Base-by-base conservation (phyloP, 805 yeast species). In the Nakazawaea anatomiae region DNA sequence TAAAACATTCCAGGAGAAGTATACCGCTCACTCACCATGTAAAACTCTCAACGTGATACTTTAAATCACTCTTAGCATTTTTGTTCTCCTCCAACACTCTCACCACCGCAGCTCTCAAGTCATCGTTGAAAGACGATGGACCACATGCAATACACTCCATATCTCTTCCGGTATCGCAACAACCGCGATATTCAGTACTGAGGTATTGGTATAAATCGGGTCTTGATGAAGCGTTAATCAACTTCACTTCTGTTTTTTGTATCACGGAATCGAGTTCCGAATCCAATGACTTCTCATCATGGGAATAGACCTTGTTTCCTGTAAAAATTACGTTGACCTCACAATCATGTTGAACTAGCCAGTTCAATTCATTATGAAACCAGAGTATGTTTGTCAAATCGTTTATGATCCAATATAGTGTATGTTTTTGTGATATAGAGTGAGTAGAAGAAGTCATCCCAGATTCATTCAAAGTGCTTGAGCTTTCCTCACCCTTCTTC, bases 391-490 rank as follows among this genome's bases (percentile, higher is more conserved):
- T 45, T 12, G 28, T 25, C 40, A 54, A n/a, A 51, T 57, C 52
- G 30, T 56, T 57, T 27, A 59, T 52, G 7, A 55, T 28, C 64
- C 65, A 61, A 9, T 50, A 43, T n/a, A 60, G 42, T 39, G 54
- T 53, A 30, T 55, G 55, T 4, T 27, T 36, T 6, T 11, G 11
- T 6, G 18, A 32, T 9, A 32, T 11, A 9, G 35, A 11, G 35
- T 11, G 11, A 32, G 35, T 11, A 11, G 18, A 38, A 11, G 18
- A 38, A 11, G 40, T 11, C 14, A 12, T 10, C 10, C 18, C 7
- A 6, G n/a, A 12, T 7, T 38, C 14, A 2, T 11, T 10, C 39
- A 12, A 18, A 4, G 39, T 41, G 8, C 27, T 36, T 31, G 42
- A 38, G 30, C 14, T 39, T 9, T 40, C 12, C 9, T 6, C 10